Base-by-base conservation (phyloP, 2,329 filamentous ascomycete species). In the Phyllosticta capitalensis region DNA sequence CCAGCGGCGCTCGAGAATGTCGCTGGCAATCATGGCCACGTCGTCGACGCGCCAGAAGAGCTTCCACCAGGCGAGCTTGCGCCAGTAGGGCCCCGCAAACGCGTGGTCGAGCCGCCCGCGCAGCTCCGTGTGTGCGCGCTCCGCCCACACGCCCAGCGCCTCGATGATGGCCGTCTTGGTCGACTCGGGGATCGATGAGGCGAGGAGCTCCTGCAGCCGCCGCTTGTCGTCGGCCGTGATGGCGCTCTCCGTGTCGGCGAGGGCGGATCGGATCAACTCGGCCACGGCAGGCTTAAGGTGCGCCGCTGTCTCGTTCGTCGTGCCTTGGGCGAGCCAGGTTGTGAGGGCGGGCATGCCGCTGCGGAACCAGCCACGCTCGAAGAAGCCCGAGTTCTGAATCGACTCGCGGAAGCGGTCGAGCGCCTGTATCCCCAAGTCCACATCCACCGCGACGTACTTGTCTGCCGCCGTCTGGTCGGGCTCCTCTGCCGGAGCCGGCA, bases 21-120 rank as follows among this genome's bases (percentile, higher is more conserved):
- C 88, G 0, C 85, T 83, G 2, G 88, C 86, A 58, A 96, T 85
- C 81, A 92, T 88, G 2, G 85, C 84, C 10, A 96, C 90, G 67
- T 96, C 92, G 69, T 97, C 92, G 22, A 94, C 91, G 20, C 90
- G 85, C 91, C 91, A 96, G 69, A 96, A 91, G 0, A 97, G 81
- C 71, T 95, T 95, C 88, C 90, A 96, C 92, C 92, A 97, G 17
- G 85, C 82, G 3, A 96, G 78, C 63, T 88, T 87, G 24, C 84
- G 82, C 92, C 92, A 96, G 48, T 85, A 80, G 19, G 77, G 80
- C n/a, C 88, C 85, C 0, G 82, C 78, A 66, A 96, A 92, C 0
- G 90, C 91, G 52, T 83, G 75, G 64, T 92, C 87, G 1, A 96
- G 82, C 65, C 91, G 83, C 55, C 87, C 82, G 63, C 90, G 89